A percentile compares a stretch with the other conserved stretches of the same genome.
Conservation (phyloP, 2,329 filamentous ascomycete genomes). For the Dactylellina leptospora region DNA sequence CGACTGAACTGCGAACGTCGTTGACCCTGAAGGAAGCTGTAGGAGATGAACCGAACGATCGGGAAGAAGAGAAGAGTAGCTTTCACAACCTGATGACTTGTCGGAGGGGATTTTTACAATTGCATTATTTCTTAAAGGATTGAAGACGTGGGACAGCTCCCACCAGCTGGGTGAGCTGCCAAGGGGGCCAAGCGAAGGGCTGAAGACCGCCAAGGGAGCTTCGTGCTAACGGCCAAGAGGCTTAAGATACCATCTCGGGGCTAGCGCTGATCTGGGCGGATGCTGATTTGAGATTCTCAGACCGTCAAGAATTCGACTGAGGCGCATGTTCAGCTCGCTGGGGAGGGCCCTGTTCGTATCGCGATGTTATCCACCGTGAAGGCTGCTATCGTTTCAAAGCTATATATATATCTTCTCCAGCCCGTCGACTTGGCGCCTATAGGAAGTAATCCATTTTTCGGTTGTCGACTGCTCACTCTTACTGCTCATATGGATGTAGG, state of each 20-base stretch:
- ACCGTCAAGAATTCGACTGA: background rate
- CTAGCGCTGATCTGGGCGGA: slow-evolving; percentile 39
- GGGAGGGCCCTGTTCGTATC: slow-evolving; percentile 1
- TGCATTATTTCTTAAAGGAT: too few species aligned
- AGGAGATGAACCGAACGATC: background rate
- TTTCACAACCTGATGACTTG: too few species aligned
- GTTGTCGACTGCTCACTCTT: too few species aligned
- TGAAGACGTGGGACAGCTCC: slow-evolving; percentile 19
- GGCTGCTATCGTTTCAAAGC: slow-evolving; percentile 1
- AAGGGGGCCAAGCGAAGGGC: slow-evolving; percentile 39
- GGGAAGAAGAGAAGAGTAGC: too few species aligned
- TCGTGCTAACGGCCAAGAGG: slow-evolving; percentile 13
- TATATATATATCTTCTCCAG: slow-evolving; percentile 25
- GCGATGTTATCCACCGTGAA: background rate
- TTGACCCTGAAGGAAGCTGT: background rate
- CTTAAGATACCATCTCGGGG: background rate
- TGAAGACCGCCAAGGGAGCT: slow-evolving; percentile 23
- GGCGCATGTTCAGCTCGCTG: slow-evolving; percentile 10
- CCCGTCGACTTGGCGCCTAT: too few species aligned
- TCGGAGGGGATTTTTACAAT: too few species aligned
- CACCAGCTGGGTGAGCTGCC: slow-evolving; percentile 18
- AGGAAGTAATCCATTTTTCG: too few species aligned
- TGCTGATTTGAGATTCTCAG: slow-evolving; percentile 39
- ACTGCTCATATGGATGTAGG: too few species aligned
- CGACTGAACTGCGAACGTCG: background rate